Evolutionary conservation across 106 monocot species (phyloP), one percentile per base, ranked within the genome.

Genomic region (Narthecium ossifragum): DNA sequence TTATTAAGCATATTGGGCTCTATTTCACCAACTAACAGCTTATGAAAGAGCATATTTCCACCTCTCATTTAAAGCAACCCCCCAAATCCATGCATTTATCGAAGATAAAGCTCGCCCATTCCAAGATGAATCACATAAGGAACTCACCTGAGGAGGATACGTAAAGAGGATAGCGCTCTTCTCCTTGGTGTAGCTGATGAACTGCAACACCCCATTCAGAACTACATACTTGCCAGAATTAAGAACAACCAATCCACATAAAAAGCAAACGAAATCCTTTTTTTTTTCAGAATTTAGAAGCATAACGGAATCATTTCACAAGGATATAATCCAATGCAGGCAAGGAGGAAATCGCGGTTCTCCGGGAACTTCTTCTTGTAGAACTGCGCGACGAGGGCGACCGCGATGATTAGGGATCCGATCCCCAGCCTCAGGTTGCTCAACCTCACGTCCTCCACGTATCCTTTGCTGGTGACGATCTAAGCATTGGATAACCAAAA

Each of bases 261-360:
- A 20, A 56, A 74, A 56, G n/a, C 13, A 2, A 31, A 31, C 31
- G 11, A 12, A 11, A n/a, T n/a, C n/a, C n/a, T n/a, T n/a, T n/a
- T n/a, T n/a, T n/a, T n/a, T n/a, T n/a, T n/a, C n/a, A n/a, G n/a
- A n/a, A n/a, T n/a, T 6, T 43, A 22, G 34, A 68, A 59, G 33
- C 11, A 34, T 12, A 58, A 8, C 37, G 6, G 24, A 8, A n/a
- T 22, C 17, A 10, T 9, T 20, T 0, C 3, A 29, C 36, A 64
- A 94, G 93, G 96, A 96, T 96, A 96, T 96, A 69, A 84, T 61
- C 52, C 71, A 51, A 98, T 98, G 84, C 98, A 98, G 33, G 34
- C 60, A 34, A 98, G 36, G 34, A 98, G 84, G 45, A 98, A 70
- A 36, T 98, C 66, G 48, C 75, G 67, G 57, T 98, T 98, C 66